phyloP scores from a whole-genome alignment of 2,329 filamentous ascomycete species.

The Pezicula neosporulosa region DNA sequence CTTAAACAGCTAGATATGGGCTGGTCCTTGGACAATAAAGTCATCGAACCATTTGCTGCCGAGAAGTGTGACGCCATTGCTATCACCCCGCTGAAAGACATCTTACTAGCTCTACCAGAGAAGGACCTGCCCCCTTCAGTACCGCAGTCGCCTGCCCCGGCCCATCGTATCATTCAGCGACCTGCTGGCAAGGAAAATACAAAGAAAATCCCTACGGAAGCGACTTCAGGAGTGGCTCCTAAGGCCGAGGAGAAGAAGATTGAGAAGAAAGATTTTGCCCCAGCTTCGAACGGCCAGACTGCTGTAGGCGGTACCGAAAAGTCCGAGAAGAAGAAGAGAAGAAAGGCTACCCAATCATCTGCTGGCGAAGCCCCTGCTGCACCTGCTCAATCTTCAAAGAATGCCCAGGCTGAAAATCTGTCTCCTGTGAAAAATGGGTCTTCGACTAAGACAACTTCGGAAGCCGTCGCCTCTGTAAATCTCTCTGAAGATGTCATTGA shows the following conservation, averaged over 20 bases:
- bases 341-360: conserved; percentile 57
- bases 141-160: conserved; percentile 17
- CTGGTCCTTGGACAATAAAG: conserved; percentile 88
- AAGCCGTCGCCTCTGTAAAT: conserved; percentile 8
- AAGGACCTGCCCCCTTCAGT: conserved; percentile 11
- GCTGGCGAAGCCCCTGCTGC: conserved; percentile 7
- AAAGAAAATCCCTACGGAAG: conserved; percentile 20
- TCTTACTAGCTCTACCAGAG: conserved; percentile 17
- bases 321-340: conserved; percentile 64
- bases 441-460: conserved; percentile 15
- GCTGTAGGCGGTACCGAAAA: conserved; percentile 44
- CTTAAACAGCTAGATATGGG: conserved; percentile 88
- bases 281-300: conserved; percentile 21
- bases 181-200: conserved; percentile 21
- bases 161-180: conserved; percentile 20
- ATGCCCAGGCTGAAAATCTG: conserved; percentile 23
- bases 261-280: conserved; percentile 27
- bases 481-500: conserved; percentile 33
- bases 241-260: conserved; percentile 38
- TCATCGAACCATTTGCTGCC: conserved; percentile 74
- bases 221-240: conserved; percentile 11
- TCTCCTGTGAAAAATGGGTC: conserved; percentile 22
- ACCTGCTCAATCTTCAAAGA: conserved; percentile 13
- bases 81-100: conserved; percentile 59
- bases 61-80: conserved; percentile 70